Evolutionary conservation across 768 basidiomycete species (phyloP).

Genomic region (Serpula lacrymans): DNA sequence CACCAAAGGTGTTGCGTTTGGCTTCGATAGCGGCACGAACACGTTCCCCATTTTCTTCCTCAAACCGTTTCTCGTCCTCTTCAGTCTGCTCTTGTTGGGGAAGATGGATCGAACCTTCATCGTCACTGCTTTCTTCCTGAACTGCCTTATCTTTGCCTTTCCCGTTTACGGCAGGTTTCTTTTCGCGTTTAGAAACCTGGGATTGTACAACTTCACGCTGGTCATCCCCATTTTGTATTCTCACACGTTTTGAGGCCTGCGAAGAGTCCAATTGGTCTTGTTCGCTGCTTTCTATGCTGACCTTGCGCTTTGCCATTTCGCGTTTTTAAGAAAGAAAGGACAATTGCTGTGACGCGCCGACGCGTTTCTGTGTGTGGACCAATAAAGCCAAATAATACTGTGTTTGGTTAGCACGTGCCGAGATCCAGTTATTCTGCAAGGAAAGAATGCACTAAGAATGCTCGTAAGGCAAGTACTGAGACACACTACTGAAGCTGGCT

Average conservation of each 20-base stretch:
- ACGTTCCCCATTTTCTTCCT: slow-evolving; percentile 54
- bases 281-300: slow-evolving; percentile 40
- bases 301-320: slow-evolving; percentile 56
- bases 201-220: slow-evolving; percentile 17
- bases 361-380: slow-evolving; percentile 18
- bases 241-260: slow-evolving; percentile 41
- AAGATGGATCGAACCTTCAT: slow-evolving; percentile 29
- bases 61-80: slow-evolving; percentile 64
- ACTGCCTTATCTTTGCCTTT: slow-evolving; percentile 29
- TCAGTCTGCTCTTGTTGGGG: slow-evolving; percentile 39
- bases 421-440: too few species aligned
- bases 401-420: too few species aligned
- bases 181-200: slow-evolving; percentile 18
- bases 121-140: slow-evolving; percentile 26
- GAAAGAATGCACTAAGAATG: too few species aligned
- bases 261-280: slow-evolving; percentile 27
- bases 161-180: slow-evolving; percentile 25
- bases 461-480: too few species aligned
- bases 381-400: slow-evolving; percentile 25
- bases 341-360: slow-evolving; percentile 23
- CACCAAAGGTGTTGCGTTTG: slow-evolving; percentile 37
- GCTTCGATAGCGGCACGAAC: slow-evolving; percentile 53
- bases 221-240: slow-evolving; percentile 38
- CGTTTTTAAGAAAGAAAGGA: slow-evolving; percentile 1
- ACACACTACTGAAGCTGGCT: too few species aligned